These are phyloP conservation scores for Blumeria hordei DNA, from an alignment of 2,329 filamentous ascomycete genomes.

Conservation along the genomic window DNA sequence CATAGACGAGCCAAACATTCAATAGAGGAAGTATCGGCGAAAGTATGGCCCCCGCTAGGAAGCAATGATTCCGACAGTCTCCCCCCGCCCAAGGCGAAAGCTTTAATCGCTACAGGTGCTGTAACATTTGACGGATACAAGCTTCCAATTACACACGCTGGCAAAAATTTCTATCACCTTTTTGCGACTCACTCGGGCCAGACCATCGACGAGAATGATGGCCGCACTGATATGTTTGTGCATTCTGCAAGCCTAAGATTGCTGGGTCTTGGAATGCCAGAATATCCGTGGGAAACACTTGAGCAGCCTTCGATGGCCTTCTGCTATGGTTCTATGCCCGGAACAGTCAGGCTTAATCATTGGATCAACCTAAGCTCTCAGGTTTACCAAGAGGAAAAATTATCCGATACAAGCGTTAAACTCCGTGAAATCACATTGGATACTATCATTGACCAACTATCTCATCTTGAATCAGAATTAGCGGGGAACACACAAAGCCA, in stretches of 20 bases:
- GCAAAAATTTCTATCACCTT: constrained; percentile 29
- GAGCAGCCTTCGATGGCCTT: constrained; percentile 53
- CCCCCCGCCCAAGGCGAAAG: constrained; percentile 27
- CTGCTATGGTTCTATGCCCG: constrained; percentile 38
- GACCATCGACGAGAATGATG: constrained; percentile 10
- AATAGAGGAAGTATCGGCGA: constrained; percentile 17
- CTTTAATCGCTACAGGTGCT: constrained; percentile 32
- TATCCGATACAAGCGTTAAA: constrained; percentile 31
- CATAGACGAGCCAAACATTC: neutral
- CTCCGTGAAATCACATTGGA: constrained; percentile 36
- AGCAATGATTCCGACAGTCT: constrained; percentile 25
- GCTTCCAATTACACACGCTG: constrained; percentile 25
- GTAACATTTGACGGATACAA: constrained; percentile 31
- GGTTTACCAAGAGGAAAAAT: constrained; percentile 19
- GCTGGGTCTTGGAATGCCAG: constrained; percentile 6
- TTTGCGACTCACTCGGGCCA: constrained; percentile 28
- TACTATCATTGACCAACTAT: constrained; percentile 32
- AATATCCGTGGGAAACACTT: constrained; percentile 39
- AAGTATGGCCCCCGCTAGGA: constrained; percentile 32
- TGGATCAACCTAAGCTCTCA: constrained; percentile 30
- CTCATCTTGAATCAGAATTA: constrained; percentile 29
- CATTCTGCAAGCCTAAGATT: constrained; percentile 8
- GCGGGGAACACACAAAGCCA: constrained; percentile 31
- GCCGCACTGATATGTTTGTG: constrained; percentile 5
- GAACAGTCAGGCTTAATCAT: constrained; percentile 48